Evolutionary conservation across 2,329 filamentous ascomycete genomes (phyloP).

Genomic region (Aspergillus ustus): DNA sequence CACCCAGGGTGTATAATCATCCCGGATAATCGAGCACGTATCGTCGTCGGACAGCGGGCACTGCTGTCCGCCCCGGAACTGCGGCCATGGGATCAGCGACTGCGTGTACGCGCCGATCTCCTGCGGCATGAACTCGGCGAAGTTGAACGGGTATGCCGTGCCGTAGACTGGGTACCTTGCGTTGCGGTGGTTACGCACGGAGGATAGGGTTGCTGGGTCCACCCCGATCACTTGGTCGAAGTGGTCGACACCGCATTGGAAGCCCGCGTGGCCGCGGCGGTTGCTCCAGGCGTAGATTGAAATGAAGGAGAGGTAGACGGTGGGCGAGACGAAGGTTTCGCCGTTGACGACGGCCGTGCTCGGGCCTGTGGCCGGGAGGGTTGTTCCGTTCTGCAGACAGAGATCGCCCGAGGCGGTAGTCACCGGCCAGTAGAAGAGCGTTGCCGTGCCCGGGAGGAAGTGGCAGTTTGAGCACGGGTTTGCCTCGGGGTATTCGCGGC

Average conservation of each 20-base stretch:
- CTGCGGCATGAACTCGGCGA: constrained; percentile 27
- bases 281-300: constrained; percentile 29
- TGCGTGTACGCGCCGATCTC: constrained; percentile 25
- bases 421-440: constrained; percentile 33
- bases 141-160: constrained; percentile 28
- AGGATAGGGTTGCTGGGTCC: constrained; percentile 22
- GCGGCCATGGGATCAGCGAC: constrained; percentile 27
- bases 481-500: constrained; percentile 21
- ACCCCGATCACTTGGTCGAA: constrained; percentile 25
- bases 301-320: constrained; percentile 30
- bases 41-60: constrained; percentile 20
- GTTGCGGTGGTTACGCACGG: constrained; percentile 27
- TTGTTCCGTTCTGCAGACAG: constrained; percentile 28
- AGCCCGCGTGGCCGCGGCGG: constrained; percentile 22
- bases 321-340: constrained; percentile 26
- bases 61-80: constrained; percentile 27
- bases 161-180: constrained; percentile 27
- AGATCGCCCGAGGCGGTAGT: constrained; percentile 25
- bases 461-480: constrained; percentile 28
- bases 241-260: constrained; percentile 26
- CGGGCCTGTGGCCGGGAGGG: constrained; percentile 23
- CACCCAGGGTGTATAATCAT: constrained; percentile 29
- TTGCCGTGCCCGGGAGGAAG: constrained; percentile 27
- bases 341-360: constrained; percentile 29
- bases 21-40: constrained; percentile 26